A percentile compares a stretch with the other conserved stretches of the same genome.
phyloP scores from a whole-genome alignment of 2,329 filamentous ascomycete species.

The Sporothrix brasiliensis region DNA sequence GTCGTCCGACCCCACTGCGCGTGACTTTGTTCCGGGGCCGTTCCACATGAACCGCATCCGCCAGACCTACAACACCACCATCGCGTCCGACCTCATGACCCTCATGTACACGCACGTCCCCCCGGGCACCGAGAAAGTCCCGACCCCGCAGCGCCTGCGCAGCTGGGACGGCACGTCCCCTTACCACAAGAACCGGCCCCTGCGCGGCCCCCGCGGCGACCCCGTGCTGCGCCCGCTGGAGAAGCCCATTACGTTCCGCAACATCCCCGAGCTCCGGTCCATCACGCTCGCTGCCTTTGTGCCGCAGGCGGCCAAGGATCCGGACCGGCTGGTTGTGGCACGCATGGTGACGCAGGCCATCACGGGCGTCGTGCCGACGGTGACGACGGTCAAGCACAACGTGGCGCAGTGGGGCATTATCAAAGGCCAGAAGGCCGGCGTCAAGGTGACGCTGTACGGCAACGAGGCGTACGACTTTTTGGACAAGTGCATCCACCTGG shows the following conservation, averaged over 20 bases:
- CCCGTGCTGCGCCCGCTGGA: slow-evolving; percentile 73
- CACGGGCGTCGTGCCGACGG: slow-evolving; percentile 70
- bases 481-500: slow-evolving; percentile 84
- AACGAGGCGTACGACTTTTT: slow-evolving; percentile 88
- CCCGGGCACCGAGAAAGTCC: slow-evolving; percentile 66
- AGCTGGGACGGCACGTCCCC: slow-evolving; percentile 88
- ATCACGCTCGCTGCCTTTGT: slow-evolving; percentile 79
- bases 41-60: slow-evolving; percentile 85
- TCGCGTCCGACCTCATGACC: slow-evolving; percentile 85
- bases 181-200: slow-evolving; percentile 89
- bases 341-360: slow-evolving; percentile 85
- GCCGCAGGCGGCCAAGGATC: slow-evolving; percentile 70
- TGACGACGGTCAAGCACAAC: slow-evolving; percentile 70
- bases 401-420: slow-evolving; percentile 76
- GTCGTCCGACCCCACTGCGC: slow-evolving; percentile 81
- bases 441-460: slow-evolving; percentile 76
- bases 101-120: slow-evolving; percentile 85
- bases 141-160: slow-evolving; percentile 68
- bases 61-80: slow-evolving; percentile 85
- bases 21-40: slow-evolving; percentile 85
- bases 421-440: slow-evolving; percentile 70
- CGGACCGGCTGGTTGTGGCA: slow-evolving; percentile 76
- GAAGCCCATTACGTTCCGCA: slow-evolving; percentile 74
- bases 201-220: slow-evolving; percentile 82
- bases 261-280: slow-evolving; percentile 78